phyloP scores from a whole-genome alignment of 2,329 filamentous ascomycete genomes.

The Exophiala lecanii-corni region DNA sequence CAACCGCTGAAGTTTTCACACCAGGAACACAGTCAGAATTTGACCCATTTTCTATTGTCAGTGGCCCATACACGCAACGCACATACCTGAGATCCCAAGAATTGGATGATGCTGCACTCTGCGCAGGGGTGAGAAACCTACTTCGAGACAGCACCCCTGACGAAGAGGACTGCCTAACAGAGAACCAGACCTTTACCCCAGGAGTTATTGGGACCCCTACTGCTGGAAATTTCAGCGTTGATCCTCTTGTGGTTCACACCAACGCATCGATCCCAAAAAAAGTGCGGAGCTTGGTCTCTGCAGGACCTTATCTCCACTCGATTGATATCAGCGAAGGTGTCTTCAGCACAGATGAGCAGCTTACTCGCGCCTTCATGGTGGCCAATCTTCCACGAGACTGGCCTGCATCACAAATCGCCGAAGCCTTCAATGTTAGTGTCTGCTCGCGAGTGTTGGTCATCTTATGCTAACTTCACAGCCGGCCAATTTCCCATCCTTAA shows the following conservation, averaged over 20 bases:
- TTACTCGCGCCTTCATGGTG: constrained; percentile 22
- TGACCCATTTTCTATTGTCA: neutral
- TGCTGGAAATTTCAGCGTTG: constrained; percentile 1
- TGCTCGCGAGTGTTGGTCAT: neutral
- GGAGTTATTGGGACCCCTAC: constrained; percentile 5
- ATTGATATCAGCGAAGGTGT: constrained; percentile 13
- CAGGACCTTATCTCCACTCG: constrained; percentile 10
- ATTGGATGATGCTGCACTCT: neutral
- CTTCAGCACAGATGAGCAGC: constrained; percentile 23
- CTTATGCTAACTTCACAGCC: constrained; percentile 19
- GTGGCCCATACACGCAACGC: neutral
- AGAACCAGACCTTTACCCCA: constrained; percentile 1
- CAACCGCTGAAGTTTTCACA: constrained; percentile 24
- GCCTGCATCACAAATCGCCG: constrained; percentile 34
- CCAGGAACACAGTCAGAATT: constrained; percentile 7
- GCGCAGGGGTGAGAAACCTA: constrained; percentile 9
- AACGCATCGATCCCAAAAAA: neutral
- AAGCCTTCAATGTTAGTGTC: constrained; percentile 37
- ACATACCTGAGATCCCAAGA: neutral
- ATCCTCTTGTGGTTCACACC: neutral
- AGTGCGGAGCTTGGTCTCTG: neutral
- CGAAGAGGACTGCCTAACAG: neutral
- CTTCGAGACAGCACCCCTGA: constrained; percentile 9
- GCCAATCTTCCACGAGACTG: constrained; percentile 28
- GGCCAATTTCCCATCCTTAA: constrained; percentile 30